Conservation (phyloP, 495 filamentous ascomycete species). For the Penicillium riverlandense region DNA sequence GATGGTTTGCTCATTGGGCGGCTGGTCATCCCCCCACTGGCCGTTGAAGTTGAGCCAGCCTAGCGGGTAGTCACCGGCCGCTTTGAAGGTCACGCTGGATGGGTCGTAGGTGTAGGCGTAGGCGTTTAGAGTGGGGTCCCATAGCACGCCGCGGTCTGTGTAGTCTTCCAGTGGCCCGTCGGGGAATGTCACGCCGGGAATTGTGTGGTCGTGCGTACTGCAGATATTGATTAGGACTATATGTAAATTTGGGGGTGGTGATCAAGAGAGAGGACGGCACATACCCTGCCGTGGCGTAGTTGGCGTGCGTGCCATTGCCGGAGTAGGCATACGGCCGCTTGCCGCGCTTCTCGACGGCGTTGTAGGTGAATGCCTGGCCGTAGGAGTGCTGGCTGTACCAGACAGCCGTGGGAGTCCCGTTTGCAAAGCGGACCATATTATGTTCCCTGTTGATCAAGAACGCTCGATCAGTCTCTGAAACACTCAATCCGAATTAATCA, state of each 20-base stretch:
- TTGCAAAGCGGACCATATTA: slow-evolving; percentile 59
- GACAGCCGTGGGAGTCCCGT: slow-evolving; percentile 48
- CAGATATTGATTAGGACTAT: neutral
- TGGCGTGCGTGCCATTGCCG: slow-evolving; percentile 52
- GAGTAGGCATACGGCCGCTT: slow-evolving; percentile 46
- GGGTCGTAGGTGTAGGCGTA: slow-evolving; percentile 45
- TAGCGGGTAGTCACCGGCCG: slow-evolving; percentile 36
- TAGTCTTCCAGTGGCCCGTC: slow-evolving; percentile 55
- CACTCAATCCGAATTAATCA: too few species aligned
- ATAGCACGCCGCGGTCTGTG: slow-evolving; percentile 46
- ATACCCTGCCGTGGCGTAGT: slow-evolving; percentile 48
- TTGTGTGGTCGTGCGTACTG: slow-evolving; percentile 48
- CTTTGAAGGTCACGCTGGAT: slow-evolving; percentile 28
- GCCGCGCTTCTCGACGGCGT: slow-evolving; percentile 45
- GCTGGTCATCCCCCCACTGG: slow-evolving; percentile 51
- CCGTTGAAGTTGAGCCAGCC: slow-evolving; percentile 48
- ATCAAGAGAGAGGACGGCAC: neutral
- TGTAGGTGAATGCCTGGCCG: slow-evolving; percentile 57
- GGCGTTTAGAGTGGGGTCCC: slow-evolving; percentile 46
- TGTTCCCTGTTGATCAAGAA: slow-evolving; percentile 41
- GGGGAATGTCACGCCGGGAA: slow-evolving; percentile 59
- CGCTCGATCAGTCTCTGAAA: too few species aligned
- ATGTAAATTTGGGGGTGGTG: neutral
- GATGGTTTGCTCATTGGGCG: slow-evolving; percentile 42
- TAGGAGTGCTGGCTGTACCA: slow-evolving; percentile 59